Conservation (phyloP, 139 green algal genomes). For the Closterium sp. region DNA sequence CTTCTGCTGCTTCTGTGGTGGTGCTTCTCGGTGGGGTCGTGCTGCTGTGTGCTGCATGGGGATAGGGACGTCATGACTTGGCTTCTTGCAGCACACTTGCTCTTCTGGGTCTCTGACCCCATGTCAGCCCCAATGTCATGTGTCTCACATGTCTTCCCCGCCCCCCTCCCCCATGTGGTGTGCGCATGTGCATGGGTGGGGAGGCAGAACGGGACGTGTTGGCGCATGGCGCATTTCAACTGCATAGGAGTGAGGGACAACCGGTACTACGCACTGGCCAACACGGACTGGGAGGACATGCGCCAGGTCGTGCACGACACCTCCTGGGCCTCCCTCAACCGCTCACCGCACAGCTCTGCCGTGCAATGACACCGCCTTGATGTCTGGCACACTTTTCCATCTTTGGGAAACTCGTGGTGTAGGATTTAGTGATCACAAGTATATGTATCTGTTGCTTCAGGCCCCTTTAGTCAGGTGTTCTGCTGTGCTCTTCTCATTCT, state of each 20-base stretch:
- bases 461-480: no score
- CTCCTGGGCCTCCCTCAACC: slow-evolving; percentile 1
- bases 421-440: no score
- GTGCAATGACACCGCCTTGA: not conserved
- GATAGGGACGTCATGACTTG: not conserved
- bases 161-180: no score
- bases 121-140: not conserved
- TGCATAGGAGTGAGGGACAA: slow-evolving; percentile 40
- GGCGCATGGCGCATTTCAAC: slow-evolving; percentile 45
- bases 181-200: not conserved
- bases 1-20: no score
- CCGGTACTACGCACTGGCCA: slow-evolving; percentile 24
- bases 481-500: no score
- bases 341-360: not conserved
- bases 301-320: not conserved
- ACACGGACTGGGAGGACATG: slow-evolving; percentile 38
- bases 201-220: slow-evolving; percentile 39
- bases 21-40: no score
- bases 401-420: no score
- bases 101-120: no score
- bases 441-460: no score
- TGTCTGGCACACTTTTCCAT: not conserved
- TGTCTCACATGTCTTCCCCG: not conserved
- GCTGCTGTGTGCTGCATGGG: not conserved
- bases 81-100: no score